Evolutionary conservation across 192 early-diverging fungal genomes (phyloP), one percentile per base, ranked within the genome.

Genomic region (Piromyces sp.): DNA sequence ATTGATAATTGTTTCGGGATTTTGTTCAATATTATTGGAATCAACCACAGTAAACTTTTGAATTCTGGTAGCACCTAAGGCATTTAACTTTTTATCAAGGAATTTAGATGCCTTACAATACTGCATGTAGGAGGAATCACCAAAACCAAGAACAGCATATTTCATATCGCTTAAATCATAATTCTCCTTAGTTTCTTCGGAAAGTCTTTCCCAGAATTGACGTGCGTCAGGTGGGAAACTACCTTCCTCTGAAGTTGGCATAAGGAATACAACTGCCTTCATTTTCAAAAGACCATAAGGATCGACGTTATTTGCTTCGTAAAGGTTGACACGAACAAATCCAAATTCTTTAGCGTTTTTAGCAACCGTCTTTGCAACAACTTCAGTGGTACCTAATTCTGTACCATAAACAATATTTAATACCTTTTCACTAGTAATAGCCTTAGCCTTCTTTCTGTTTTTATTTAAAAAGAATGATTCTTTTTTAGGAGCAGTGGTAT

Each of bases 211-310:
- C 92, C 93, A 95, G 83, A 95, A 95, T 86, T 97, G 94, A 84
- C 93, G 93, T 22, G 90, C 87, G 84, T 97, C 95, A 83, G 93
- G 92, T 2, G 97, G 97, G 83, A 97, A 93, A 90, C 97, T 96
- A 86, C 97, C 97, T 86, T 98, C 96, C n/a, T 96, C 97, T 36
- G 97, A 96, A 15, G 97, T 97, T 81, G 92, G 93, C 79, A 94
- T 87, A 11, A 93, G 87, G 85, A 95, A 88, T 17, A 95, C 91
- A 13, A 98, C 90, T 29, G 93, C 92, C 81, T 88, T 89, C 86
- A 96, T 95, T 78, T 89, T 86, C n/a, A 90, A 86, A 81, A 97
- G 86, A 30, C 84, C 87, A 80, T 90, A 93, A 81, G 93, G 93
- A 83, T 98, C 96, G 92, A 95, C 51, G n/a, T 19, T 68, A 68